Conservation (phyloP, 768 basidiomycete species). For the Tylopilus cervinicoccineus region DNA sequence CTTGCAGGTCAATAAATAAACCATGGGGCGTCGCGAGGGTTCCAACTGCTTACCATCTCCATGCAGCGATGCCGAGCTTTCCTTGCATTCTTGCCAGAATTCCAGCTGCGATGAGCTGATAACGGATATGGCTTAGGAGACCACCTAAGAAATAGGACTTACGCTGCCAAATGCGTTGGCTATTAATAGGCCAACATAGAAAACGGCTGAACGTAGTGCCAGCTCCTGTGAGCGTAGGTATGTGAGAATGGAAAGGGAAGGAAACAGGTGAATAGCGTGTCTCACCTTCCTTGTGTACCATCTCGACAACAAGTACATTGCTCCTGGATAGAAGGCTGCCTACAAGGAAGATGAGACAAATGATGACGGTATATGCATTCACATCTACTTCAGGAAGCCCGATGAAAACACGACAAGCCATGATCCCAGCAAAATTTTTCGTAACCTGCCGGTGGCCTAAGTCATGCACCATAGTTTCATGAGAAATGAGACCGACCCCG, state of each 20-base stretch:
- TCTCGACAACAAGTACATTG: constrained; percentile 42
- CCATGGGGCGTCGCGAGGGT: not conserved
- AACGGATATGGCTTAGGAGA: not conserved
- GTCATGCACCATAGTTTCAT: not conserved
- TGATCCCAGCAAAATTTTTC: constrained; percentile 48
- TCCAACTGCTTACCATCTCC: constrained; percentile 52
- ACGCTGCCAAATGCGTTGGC: constrained; percentile 69
- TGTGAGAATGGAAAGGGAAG: not conserved
- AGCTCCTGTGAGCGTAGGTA: constrained; percentile 42
- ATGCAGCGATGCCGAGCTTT: constrained; percentile 59
- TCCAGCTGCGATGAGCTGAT: constrained; percentile 70
- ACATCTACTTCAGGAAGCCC: constrained; percentile 59
- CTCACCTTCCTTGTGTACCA: constrained; percentile 48
- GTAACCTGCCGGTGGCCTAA: constrained; percentile 39
- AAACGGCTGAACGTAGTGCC: constrained; percentile 56
- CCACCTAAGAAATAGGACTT: constrained; percentile 17
- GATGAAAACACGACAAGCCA: constrained; percentile 56
- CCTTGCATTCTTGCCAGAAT: constrained; percentile 70
- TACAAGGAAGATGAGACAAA: constrained; percentile 10
- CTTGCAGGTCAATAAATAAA: constrained; percentile 29
- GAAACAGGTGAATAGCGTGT: not conserved
- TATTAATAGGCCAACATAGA: constrained; percentile 56
- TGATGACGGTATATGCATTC: not conserved
- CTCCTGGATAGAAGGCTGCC: constrained; percentile 65
- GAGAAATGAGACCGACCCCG: constrained; percentile 40